Evolutionary conservation across 2,329 filamentous ascomycete genomes (phyloP), one percentile per base, ranked within the genome.

Genomic region (Fonsecaea monophora): DNA sequence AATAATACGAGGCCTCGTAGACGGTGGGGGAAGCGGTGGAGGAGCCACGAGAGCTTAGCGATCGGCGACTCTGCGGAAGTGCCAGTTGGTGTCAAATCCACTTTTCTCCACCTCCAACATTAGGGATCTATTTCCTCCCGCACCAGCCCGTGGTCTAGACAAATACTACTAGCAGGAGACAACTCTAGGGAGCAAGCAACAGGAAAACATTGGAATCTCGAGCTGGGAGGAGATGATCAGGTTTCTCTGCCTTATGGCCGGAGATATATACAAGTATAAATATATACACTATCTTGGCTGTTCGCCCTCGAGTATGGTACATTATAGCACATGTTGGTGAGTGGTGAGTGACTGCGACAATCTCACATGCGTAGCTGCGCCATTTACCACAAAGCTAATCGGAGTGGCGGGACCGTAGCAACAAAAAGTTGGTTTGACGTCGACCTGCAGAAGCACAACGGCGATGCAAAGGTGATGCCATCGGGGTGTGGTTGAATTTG

Each of bases 91-190:
- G 30, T 32, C 30, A 32, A 32, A 13, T 25, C 45, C 45, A 25
- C 30, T 50, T 12, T 15, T 30, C 45, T 50, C 45, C 45, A 50
- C 45, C 25, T 5, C 45, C 21, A 25, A 50, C 12, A 50, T 50
- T 21, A 50, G 45, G 45, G n/a, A 50, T 21, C 45, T 32, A 21
- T 50, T 48, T 48, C 42, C 45, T 50, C 45, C 45, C 45, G 45
- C 21, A 32, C 30, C 30, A 32, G 30, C 30, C 30, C 30, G 30
- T 32, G 30, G 30, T 32, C 30, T 32, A 32, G 30, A 32, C 30
- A 32, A 32, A 32, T 4, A 32, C 30, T 32, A 32, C 30, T 32
- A 32, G 30, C 30, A 32, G 30, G 30, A 32, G 30, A 32, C 30
- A 32, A 32, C 4, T 5, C 30, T 3, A 32, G 30, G 6, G 25